phyloP scores from a whole-genome alignment of 495 filamentous ascomycete species.

The Ramalina peruviana region DNA sequence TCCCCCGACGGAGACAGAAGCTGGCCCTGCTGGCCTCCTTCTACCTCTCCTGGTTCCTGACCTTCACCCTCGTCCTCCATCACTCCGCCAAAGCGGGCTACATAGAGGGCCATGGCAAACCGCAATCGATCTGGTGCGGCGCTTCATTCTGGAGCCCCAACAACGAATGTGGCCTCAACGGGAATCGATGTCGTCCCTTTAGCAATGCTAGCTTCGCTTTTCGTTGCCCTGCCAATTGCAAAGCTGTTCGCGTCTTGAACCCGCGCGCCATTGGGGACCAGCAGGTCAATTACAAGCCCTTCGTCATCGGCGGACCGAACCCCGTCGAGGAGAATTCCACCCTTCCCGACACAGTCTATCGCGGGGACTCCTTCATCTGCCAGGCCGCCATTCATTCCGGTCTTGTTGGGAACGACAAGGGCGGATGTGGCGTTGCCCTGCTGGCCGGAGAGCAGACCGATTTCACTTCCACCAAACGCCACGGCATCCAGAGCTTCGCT shows the following conservation, averaged over 20 bases:
- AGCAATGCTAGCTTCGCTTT: slow-evolving; percentile 54
- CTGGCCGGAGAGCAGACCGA: slow-evolving; percentile 52
- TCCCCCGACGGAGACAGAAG: slow-evolving; percentile 51
- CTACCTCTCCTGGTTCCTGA: slow-evolving; percentile 56
- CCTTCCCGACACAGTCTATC: slow-evolving; percentile 40
- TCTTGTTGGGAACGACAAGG: slow-evolving; percentile 47
- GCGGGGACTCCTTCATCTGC: slow-evolving; percentile 75
- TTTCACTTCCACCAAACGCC: slow-evolving; percentile 40
- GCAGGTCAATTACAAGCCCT: slow-evolving; percentile 51
- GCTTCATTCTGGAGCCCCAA: slow-evolving; percentile 44
- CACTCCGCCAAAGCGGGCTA: slow-evolving; percentile 47
- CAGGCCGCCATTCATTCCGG: slow-evolving; percentile 69
- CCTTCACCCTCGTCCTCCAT: slow-evolving; percentile 54
- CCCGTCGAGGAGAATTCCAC: slow-evolving; percentile 21
- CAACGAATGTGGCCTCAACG: slow-evolving; percentile 67
- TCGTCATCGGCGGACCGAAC: slow-evolving; percentile 63
- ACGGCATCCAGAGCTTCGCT: slow-evolving; percentile 52
- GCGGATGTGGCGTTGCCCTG: slow-evolving; percentile 63
- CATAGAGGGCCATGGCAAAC: slow-evolving; percentile 54
- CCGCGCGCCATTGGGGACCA: slow-evolving; percentile 62
- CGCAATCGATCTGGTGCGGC: slow-evolving; percentile 54
- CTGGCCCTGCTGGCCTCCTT: slow-evolving; percentile 43
- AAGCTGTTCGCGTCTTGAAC: slow-evolving; percentile 48
- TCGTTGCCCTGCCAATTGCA: slow-evolving; percentile 67
- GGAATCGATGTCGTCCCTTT: slow-evolving; percentile 72